Evolutionary conservation across 495 filamentous ascomycete genomes (phyloP), one percentile per base, ranked within the genome.

Genomic region (Margaritispora aquatica): DNA sequence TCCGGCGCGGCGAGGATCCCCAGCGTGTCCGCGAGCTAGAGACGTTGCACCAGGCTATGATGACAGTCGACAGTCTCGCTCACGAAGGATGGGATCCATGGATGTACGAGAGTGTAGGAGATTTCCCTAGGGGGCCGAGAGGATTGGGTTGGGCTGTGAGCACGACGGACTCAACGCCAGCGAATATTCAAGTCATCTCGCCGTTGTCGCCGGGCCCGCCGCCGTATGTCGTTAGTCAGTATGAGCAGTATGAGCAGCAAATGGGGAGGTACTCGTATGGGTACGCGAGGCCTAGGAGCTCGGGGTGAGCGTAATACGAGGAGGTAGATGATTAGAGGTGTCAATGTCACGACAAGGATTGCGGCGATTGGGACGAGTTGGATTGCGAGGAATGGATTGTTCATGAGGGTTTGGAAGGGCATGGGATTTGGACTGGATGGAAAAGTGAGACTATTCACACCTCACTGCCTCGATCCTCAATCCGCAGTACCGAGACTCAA

Each of bases 41-140:
- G 54, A 73, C 76, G 0, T 65, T 82, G 17, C 76, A 76, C 19
- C 71, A 71, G 24, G 79, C 79, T 24, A 78, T 82, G 78, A 76
- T 82, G 73, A 81, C 79, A 3, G 77, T 82, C 8, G 79, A 80
- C 47, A 63, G 61, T 49, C 24, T 63, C n/a, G 21, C 48, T 54
- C 31, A 62, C 23, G 64, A 63, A 57, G 58, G 51, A 26, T 61
- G 64, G 61, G 61, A 64, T 29, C 17, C 54, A 17, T 60, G 60
- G 63, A 60, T 60, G 34, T 60, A 57, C 60, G 61, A 59, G 26
- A 67, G 58, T 23, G 50, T 58, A 22, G 61, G 55, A 23, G 61
- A 63, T 34, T 57, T 60, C 26, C 57, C 63, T 9, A 29, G 63
- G 46, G 60, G 56, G 15, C 63, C 63, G 24, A 59, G 52, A 9